These are phyloP conservation scores for Turritis glabra DNA, from an alignment of 345 rosid species.

Conservation along the genomic window DNA sequence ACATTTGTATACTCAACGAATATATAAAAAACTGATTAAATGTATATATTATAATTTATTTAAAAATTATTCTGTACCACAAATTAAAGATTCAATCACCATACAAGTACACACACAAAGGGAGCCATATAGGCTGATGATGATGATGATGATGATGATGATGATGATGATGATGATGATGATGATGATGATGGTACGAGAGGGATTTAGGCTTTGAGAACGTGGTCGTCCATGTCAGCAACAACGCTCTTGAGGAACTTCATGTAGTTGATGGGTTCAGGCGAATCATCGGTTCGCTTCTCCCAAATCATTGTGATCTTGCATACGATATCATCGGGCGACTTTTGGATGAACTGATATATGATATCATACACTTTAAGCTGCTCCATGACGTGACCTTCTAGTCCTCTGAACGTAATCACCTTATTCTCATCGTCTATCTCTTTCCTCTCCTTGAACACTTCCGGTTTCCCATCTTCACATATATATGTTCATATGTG, in stretches of 20 bases:
- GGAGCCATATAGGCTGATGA: no score
- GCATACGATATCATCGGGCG: constrained; percentile 30
- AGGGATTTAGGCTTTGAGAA: constrained; percentile 32
- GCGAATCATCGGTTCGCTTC: constrained; percentile 32
- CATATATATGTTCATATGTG: neutral
- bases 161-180: neutral
- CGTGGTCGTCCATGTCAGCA: constrained; percentile 39
- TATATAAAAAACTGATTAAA: no score
- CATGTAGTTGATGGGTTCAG: constrained; percentile 42
- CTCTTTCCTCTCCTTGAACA: constrained; percentile 40
- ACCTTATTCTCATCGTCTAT: constrained; percentile 36
- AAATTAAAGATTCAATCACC: no score
- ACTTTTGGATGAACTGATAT: constrained; percentile 34
- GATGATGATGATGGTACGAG: neutral
- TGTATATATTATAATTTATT: no score
- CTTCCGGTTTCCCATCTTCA: constrained; percentile 38
- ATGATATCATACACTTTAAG: constrained; percentile 39
- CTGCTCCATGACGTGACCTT: constrained; percentile 37
- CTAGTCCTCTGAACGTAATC: constrained; percentile 33
- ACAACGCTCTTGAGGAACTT: constrained; percentile 32
- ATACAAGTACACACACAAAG: no score
- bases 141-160: no score
- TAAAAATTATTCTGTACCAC: no score
- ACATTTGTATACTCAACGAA: no score
- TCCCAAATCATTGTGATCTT: constrained; percentile 42